Base-by-base conservation (phyloP, 1,284 basidiomycete species). In the Thecaphora thlaspeos region DNA sequence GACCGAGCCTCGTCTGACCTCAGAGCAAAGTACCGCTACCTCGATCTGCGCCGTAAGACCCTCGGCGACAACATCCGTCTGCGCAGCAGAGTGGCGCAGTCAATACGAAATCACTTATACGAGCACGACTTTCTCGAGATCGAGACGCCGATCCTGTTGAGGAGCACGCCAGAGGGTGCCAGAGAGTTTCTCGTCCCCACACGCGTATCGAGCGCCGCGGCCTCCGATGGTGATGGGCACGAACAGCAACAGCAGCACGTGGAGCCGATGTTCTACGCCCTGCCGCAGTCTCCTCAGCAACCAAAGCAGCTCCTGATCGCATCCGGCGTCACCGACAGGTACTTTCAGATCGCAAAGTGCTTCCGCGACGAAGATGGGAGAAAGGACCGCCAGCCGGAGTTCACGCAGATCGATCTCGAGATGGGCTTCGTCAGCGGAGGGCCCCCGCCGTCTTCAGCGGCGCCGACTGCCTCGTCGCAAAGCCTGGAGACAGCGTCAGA, bases 331-430 rank as follows among this genome's bases (percentile, higher is more conserved):
- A 84, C 93, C 5, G 89, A 91, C 73, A 85, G 84, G 61, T 96
- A 96, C 79, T 96, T 87, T 79, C 92, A 96, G 79, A 83, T 96
- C 51, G 93, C 93, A 15, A 85, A 86, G 65, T 96, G 92, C 79
- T 96, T 96, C 82, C 85, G 93, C 38, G 92, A 96, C 78, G 93
- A 96, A 78, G 91, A 91, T 73, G 90, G 91, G 2, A 83, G 92
- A 53, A 91, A 89, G 79, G 92, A 96, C 79, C 84, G 92, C 26
- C 93, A 96, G 76, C 91, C 93, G 0, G 93, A 96, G 79, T 96
- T 96, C 79, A 96, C 93, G 19, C 92, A 96, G 80, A 83, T 96
- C 61, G 93, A 96, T 85, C 79, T 96, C 61, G 93, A 96, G 80
- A 93, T 96, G 89, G 90, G 88, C 2, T 96, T 90, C 79, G 87